Evolutionary conservation across 2,329 filamentous ascomycete species (phyloP), one percentile per base, ranked within the genome.

Genomic region (Penicillium sp.): DNA sequence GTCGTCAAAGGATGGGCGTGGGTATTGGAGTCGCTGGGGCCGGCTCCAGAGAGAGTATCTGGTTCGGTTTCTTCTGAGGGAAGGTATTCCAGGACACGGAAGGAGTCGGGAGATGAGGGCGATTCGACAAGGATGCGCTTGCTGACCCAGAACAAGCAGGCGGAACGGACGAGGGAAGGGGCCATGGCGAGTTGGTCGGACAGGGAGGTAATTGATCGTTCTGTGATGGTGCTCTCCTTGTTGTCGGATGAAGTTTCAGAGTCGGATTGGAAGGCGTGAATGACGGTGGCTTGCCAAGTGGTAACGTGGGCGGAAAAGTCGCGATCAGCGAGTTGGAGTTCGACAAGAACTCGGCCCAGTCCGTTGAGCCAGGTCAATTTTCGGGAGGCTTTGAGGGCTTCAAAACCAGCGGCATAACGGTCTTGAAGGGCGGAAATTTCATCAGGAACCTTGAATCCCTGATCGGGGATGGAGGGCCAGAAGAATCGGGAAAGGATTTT

Each of bases 401-500:
- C 84, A 62, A 95, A 97, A 11, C 84, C 84, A 4, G 76, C 67
- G 48, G 85, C 84, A 66, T 95, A 97, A 41, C 73, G 76, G 43
- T 78, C 71, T 65, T 94, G 88, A 28, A 87, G 72, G 4, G 76
- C 68, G 5, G 65, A 57, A 18, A 78, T 73, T 43, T 71, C 66
- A 2, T 63, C 53, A 1, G 75, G 74, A 1, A 76, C 65, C 34
- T 65, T 67, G 64, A 77, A 77, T 32, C 66, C 60, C 49, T 71
- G 73, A n/a, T 71, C 70, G 43, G 86, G 81, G 24, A 95, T 75
- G 8, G 83, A 79, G 0, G 93, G 93, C 93, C 93, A 98, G 74
- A 94, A 98, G 52, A 95, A 83, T 24, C 90, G 82, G 0, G 90
- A 96, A 4, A 97, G 75, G 44, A 97, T 91, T 64, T 93, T 90